These are phyloP conservation scores for Musa balbisiana DNA, from an alignment of 202 grass and related monocot genomes.

Conservation along the genomic window DNA sequence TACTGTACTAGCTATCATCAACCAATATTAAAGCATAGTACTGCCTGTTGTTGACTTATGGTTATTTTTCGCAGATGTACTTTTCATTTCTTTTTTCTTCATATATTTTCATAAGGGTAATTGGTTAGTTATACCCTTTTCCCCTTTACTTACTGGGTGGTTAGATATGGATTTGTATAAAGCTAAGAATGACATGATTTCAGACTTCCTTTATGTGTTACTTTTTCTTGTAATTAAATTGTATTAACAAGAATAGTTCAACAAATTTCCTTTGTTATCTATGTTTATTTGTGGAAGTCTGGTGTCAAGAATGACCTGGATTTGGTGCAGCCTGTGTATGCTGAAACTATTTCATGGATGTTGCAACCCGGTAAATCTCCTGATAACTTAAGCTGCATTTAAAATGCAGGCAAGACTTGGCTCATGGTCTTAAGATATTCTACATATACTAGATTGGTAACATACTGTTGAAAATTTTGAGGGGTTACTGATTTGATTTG, in stretches of 20 bases:
- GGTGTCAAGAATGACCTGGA: neutral
- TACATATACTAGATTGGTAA: neutral
- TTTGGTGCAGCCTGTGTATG: neutral
- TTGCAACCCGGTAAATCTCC: neutral
- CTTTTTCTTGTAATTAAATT: neutral
- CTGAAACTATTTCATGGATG: neutral
- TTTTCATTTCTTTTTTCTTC: neutral
- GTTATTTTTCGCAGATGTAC: neutral
- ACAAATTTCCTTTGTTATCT: neutral
- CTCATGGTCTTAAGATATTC: too few relatives aligned
- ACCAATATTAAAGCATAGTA: too few relatives aligned
- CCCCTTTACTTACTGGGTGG: neutral
- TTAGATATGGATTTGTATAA: neutral
- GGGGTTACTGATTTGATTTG: neutral
- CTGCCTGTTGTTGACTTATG: neutral
- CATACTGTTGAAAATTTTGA: neutral
- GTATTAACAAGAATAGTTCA: neutral
- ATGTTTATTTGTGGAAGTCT: neutral
- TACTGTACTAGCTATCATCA: too few relatives aligned
- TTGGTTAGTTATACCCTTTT: neutral
- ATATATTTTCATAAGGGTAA: neutral
- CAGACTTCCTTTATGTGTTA: neutral
- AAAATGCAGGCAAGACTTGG: neutral
- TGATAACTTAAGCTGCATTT: neutral
- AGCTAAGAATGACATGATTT: neutral